Base-by-base conservation (phyloP, 306 rosid genomes). In the Pueraria montana region DNA sequence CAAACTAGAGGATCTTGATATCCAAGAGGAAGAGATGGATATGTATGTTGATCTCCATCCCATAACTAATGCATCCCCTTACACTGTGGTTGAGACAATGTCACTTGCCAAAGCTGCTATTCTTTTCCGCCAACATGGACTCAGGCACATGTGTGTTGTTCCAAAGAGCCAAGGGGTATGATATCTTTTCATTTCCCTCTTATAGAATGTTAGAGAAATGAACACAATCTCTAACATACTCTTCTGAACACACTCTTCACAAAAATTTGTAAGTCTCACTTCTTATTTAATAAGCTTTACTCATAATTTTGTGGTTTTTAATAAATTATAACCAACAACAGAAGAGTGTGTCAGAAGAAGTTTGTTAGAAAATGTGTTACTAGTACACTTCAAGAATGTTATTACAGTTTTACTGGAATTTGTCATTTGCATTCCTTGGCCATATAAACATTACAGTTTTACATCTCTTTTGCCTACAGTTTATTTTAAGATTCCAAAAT, bases 1-100 rank as follows among this genome's bases (percentile, higher is more conserved):
- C 80, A 91, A 92, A 72, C 66, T 96, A 53, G 97, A 83, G 78
- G 96, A 93, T 82, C 50, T 93, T 81, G 92, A 91, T 81, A 84
- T 94, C 13, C 2, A 72, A 34, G 94, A 87, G 52, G 97, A 89
- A 82, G 98, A 94, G 83, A 77, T 90, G 97, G 94, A 91, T 81
- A 87, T 91, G 98, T 93, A 85, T 81, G 85, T 93, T 73, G 98
- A 94, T 90, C 94, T 94, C 48, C 97, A 93, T 84, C 95, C 97
- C 3, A 84, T 94, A 46, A 87, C 86, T 21, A 94, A 94, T 74
- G 80, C 97, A 27, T 93, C 98, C 1, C 95, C 98, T 32, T 88
- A 89, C 89, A 91, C 98, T 1, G 97, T 94, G 55, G 92, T 94
- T 36, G 98, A 95, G 85, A 90, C 97, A 1, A 91, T 93, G 98